Conservation (phyloP, 73 alveolate genomes). For the Paramecium pentaurelia region DNA sequence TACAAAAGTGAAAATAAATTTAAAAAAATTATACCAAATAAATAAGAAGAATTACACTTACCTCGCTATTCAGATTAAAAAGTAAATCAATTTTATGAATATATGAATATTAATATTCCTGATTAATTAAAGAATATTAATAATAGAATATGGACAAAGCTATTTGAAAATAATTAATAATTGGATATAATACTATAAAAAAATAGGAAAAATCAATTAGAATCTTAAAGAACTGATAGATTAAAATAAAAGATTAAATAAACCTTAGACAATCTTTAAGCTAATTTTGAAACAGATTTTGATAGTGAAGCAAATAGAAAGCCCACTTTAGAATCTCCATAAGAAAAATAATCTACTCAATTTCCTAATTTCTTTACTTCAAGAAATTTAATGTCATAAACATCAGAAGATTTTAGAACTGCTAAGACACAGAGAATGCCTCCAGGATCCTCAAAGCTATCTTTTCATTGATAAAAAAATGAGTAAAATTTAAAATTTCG, state of each 20-base stretch:
- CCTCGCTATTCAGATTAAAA: neutral
- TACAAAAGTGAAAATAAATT: neutral
- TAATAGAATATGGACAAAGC: neutral
- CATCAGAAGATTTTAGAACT: conserved; percentile 19
- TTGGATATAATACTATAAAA: neutral
- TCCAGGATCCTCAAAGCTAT: neutral
- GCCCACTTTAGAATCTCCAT: neutral
- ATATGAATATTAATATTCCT: conserved; percentile 15
- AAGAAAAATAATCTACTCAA: neutral
- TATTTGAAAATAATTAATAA: neutral
- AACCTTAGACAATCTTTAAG: neutral
- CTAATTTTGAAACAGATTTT: neutral
- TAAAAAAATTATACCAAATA: neutral
- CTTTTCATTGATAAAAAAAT: neutral
- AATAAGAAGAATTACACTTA: neutral
- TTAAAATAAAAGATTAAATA: neutral
- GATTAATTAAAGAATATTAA: conserved; percentile 7
- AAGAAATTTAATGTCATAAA: neutral
- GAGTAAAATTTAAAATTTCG: neutral
- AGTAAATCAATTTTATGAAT: conserved; percentile 15
- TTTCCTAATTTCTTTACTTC: conserved; percentile 18
- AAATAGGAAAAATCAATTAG: neutral
- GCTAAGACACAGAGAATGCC: neutral
- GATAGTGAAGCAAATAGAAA: neutral
- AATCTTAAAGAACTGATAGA: conserved; percentile 34